Percentiles rank a stretch among this genome's conserved stretches.
phyloP scores from a whole-genome alignment of 2,329 filamentous ascomycete species.

The Fusarium sp. region DNA sequence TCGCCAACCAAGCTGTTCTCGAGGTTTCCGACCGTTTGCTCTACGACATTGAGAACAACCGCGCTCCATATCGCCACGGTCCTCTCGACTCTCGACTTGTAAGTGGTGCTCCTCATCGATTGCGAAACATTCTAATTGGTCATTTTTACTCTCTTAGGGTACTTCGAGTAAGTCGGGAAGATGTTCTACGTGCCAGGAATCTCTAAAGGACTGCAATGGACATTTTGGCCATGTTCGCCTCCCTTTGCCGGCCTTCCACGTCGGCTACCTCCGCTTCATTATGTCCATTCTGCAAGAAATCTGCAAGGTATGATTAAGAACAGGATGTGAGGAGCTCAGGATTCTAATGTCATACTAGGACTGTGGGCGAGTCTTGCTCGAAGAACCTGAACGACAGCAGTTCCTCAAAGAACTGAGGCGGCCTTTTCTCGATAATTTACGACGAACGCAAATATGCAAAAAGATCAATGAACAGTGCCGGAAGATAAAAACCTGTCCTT shows the following conservation, averaged over 20 bases:
- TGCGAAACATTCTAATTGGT: not conserved
- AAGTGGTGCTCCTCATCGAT: slow-evolving; percentile 30
- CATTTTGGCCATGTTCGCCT: slow-evolving; percentile 96
- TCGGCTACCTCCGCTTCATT: slow-evolving; percentile 94
- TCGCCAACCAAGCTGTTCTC: slow-evolving; percentile 93
- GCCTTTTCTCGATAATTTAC: slow-evolving; percentile 86
- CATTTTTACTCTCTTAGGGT: slow-evolving; percentile 59
- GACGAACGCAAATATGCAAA: slow-evolving; percentile 85
- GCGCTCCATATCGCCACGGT: slow-evolving; percentile 81
- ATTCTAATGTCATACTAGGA: slow-evolving; percentile 58
- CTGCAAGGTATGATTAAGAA: slow-evolving; percentile 72
- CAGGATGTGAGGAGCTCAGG: not conserved
- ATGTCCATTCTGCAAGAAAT: slow-evolving; percentile 93
- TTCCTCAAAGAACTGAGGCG: slow-evolving; percentile 84
- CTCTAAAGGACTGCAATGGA: slow-evolving; percentile 86
- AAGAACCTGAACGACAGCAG: slow-evolving; percentile 79
- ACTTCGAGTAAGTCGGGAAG: slow-evolving; percentile 84
- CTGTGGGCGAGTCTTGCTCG: slow-evolving; percentile 85
- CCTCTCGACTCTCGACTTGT: slow-evolving; percentile 86
- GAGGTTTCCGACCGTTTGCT: slow-evolving; percentile 94
- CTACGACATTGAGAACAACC: slow-evolving; percentile 86
- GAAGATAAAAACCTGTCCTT: slow-evolving; percentile 84
- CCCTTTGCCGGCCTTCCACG: slow-evolving; percentile 91
- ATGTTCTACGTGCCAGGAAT: slow-evolving; percentile 86
- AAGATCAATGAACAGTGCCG: slow-evolving; percentile 89